Evolutionary conservation across 2,329 filamentous ascomycete genomes (phyloP).

Genomic region (Ophiocordyceps polyrhachis-furcata): DNA sequence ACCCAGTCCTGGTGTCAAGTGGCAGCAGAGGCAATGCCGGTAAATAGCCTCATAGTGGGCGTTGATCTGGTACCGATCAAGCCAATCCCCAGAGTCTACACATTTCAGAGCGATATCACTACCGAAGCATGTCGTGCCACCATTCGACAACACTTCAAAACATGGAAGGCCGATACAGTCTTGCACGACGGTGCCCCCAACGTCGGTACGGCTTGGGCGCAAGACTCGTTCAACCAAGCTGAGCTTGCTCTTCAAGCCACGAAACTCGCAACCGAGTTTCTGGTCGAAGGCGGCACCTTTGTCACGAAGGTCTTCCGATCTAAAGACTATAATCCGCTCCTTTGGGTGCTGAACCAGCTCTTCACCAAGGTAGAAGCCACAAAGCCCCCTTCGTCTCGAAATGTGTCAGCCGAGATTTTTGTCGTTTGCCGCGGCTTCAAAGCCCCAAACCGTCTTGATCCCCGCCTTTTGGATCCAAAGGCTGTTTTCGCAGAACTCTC

Average conservation of each 20-base stretch:
- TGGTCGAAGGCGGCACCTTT: slow-evolving; percentile 76
- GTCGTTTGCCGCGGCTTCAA: slow-evolving; percentile 93
- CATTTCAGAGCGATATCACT: slow-evolving; percentile 95
- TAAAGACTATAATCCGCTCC: slow-evolving; percentile 86
- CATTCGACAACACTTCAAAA: slow-evolving; percentile 77
- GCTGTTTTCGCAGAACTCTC: slow-evolving; percentile 86
- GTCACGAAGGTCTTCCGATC: slow-evolving; percentile 96
- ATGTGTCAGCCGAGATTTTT: slow-evolving; percentile 96
- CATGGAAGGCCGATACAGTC: slow-evolving; percentile 89
- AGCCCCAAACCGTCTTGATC: slow-evolving; percentile 82
- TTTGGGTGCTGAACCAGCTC: slow-evolving; percentile 96
- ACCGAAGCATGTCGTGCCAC: slow-evolving; percentile 89
- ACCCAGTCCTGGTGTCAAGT: slow-evolving; percentile 83
- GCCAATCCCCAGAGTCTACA: slow-evolving; percentile 80
- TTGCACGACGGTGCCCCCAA: slow-evolving; percentile 95
- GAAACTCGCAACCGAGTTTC: slow-evolving; percentile 86
- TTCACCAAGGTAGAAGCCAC: slow-evolving; percentile 93
- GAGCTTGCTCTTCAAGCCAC: slow-evolving; percentile 79
- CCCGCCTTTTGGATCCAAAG: slow-evolving; percentile 74
- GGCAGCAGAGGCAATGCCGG: slow-evolving; percentile 85
- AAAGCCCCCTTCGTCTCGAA: slow-evolving; percentile 87
- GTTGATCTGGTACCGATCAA: slow-evolving; percentile 94
- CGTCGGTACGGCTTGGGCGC: slow-evolving; percentile 93
- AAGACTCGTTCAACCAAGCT: slow-evolving; percentile 95
- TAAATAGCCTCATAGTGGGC: slow-evolving; percentile 75